Base-by-base conservation (phyloP, 768 basidiomycete species). In the Porpolomopsis calyptriformis region DNA sequence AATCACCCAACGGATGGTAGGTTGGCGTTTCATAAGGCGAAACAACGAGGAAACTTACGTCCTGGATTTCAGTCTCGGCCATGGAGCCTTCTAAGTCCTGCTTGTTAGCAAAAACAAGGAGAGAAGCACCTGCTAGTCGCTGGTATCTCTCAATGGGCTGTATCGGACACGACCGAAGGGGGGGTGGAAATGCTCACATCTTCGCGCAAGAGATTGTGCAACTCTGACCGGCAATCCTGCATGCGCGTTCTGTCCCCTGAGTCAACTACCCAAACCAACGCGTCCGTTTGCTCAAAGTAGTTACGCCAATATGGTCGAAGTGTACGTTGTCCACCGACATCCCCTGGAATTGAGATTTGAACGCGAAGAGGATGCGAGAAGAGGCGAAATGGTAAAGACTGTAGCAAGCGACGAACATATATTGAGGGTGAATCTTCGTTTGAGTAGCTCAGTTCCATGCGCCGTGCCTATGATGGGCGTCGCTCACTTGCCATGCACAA, bases 211-310 rank as follows among this genome's bases (percentile, higher is more conserved):
- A 99, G 73, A 55, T 73, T 81, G 54, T 85, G 81, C 18, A 98
- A 72, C 64, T 99, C 96, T 40, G 79, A 69, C 58, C 75, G 84
- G 66, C 94, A 98, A 61, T 98, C 93, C 40, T 70, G 65, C 76
- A 96, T 88, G 51, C 96, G 77, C 69, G 90, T 72, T 34, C 86
- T 76, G 66, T 98, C 94, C 29, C 85, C 77, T 0, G 92, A 94
- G 68, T 99, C 96, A 34, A 99, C 93, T 14, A 99, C 94, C 96
- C 96, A 99, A 26, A 98, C 91, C 36, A 99, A 72, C 5, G 87
- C 94, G 64, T 98, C 96, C 8, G 96, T 98, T 64, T 92, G 89
- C 64, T 99, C 96, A 55, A 98, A 98, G 66, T 98, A 98, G 63
- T 98, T 99, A 20, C 90, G 72, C 96, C 96, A 99, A 63, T 98